Percentiles rank a stretch among this genome's conserved stretches.
Evolutionary conservation across 805 yeast genomes (phyloP).

Genomic region (Yarrowia keelungensis): DNA sequence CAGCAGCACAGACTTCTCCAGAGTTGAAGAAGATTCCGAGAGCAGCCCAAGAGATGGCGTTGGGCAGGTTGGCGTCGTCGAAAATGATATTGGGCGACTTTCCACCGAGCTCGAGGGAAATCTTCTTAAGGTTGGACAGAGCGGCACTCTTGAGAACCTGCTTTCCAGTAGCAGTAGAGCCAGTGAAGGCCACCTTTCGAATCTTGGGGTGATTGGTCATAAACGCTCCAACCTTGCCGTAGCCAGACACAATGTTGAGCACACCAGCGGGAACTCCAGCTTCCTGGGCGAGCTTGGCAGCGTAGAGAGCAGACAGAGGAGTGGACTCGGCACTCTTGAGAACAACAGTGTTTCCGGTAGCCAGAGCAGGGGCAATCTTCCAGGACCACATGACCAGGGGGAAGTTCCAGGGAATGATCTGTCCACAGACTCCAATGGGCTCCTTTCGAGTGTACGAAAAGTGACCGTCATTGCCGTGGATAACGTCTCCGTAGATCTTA

Average conservation of each 20-base stretch:
- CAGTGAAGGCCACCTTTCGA: conserved; percentile 91
- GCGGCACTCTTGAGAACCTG: conserved; percentile 78
- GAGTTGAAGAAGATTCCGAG: conserved; percentile 87
- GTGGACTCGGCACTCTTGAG: conserved; percentile 79
- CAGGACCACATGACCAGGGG: conserved; percentile 76
- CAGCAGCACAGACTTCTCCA: conserved; percentile 96
- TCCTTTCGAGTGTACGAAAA: conserved; percentile 74
- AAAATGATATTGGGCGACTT: conserved; percentile 90
- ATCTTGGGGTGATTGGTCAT: conserved; percentile 68
- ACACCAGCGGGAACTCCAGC: conserved; percentile 83
- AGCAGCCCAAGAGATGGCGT: conserved; percentile 75
- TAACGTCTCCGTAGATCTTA: conserved; percentile 60
- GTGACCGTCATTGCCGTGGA: conserved; percentile 64
- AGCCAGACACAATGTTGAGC: conserved; percentile 72
- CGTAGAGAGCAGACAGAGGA: conserved; percentile 69
- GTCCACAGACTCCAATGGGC: conserved; percentile 71
- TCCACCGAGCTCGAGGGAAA: conserved; percentile 94
- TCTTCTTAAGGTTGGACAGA: conserved; percentile 74
- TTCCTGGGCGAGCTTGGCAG: conserved; percentile 63
- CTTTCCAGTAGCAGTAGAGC: conserved; percentile 90
- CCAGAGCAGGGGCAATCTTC: conserved; percentile 84
- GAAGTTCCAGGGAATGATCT: conserved; percentile 76
- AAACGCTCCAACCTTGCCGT: conserved; percentile 70
- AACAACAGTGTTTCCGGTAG: conserved; percentile 76
- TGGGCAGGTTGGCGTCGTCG: conserved; percentile 80